These are phyloP conservation scores for Mesotaenium endlicherianum DNA, from an alignment of 139 green algal genomes.

Conservation along the genomic window DNA sequence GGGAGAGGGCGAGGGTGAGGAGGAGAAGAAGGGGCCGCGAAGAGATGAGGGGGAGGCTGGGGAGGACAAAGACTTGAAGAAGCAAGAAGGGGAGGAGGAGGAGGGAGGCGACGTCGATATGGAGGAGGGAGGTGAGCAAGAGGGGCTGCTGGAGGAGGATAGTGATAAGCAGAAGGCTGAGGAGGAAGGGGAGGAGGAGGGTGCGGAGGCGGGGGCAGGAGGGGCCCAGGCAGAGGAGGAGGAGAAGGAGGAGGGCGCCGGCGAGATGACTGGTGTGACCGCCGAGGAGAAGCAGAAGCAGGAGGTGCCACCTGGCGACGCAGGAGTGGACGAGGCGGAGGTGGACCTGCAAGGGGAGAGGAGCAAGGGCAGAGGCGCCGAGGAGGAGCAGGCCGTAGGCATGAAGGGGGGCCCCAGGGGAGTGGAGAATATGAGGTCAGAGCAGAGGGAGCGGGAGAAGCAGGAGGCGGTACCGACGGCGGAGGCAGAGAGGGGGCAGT, in stretches of 20 bases:
- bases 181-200: constrained; percentile 25
- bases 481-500: constrained; percentile 31
- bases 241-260: constrained; percentile 10
- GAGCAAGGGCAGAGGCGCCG: constrained; percentile 48
- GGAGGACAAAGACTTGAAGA: no score
- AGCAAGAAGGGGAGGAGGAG: constrained; percentile 35
- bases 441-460: constrained; percentile 8
- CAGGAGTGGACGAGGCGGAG: constrained; percentile 41
- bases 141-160: constrained; percentile 12
- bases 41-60: constrained; percentile 16
- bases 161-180: constrained; percentile 30
- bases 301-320: constrained; percentile 43
- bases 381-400: constrained; percentile 6
- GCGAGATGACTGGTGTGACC: background rate
- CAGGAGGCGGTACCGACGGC: constrained; percentile 35
- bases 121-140: constrained; percentile 32
- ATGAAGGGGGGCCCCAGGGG: constrained; percentile 5
- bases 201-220: constrained; percentile 35
- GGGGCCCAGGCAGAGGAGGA: constrained; percentile 42
- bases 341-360: constrained; percentile 19
- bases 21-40: constrained; percentile 25
- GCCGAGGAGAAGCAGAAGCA: constrained; percentile 21
- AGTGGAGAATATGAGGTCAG: no score
- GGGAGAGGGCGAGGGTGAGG: constrained; percentile 25
- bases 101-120: constrained; percentile 21